A percentile compares a stretch with the other conserved stretches of the same genome.
Conservation (phyloP, 2,329 filamentous ascomycete genomes). For the Tolypocladium nubicola region DNA sequence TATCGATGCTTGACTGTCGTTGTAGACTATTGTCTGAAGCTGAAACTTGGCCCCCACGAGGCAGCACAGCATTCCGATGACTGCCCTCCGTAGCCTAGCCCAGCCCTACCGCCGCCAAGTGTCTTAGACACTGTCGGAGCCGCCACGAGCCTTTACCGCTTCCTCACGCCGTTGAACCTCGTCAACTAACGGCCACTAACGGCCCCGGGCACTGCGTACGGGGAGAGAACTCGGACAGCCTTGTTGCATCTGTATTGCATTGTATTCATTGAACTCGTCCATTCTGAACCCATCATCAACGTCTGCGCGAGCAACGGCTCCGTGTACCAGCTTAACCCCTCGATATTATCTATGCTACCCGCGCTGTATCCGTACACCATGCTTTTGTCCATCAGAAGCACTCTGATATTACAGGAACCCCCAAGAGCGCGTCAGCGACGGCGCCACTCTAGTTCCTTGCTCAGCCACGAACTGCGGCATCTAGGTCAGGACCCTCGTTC, state of each 20-base stretch:
- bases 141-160: neutral
- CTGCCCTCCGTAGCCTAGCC: neutral
- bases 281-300: neutral
- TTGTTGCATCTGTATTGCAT: neutral
- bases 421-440: neutral
- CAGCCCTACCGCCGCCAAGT: neutral
- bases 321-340: neutral
- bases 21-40: neutral
- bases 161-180: neutral
- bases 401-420: too few species aligned
- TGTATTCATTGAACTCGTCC: neutral
- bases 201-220: neutral
- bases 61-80: neutral
- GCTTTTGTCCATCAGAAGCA: neutral
- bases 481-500: slow-evolving; percentile 2
- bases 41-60: neutral
- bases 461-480: neutral
- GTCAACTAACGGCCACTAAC: neutral
- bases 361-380: neutral
- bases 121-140: slow-evolving; percentile 1
- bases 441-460: neutral
- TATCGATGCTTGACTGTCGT: neutral
- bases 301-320: neutral
- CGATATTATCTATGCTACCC: neutral
- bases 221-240: too few species aligned